Base-by-base conservation (phyloP, 2,329 filamentous ascomycete species). In the Colletotrichum sp. region DNA sequence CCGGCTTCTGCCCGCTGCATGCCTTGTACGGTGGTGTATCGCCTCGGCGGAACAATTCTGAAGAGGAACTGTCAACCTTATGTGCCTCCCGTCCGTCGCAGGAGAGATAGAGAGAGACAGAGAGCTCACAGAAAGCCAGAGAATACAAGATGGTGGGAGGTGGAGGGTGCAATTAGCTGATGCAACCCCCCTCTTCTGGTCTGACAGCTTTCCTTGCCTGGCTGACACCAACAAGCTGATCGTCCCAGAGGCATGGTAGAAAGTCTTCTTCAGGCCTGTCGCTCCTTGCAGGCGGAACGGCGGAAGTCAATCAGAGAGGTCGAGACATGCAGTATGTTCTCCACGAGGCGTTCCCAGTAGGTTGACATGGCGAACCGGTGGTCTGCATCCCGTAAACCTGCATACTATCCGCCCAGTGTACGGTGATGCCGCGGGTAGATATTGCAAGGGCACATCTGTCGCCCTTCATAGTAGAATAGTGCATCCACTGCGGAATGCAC, bases 271-370 rank as follows among this genome's bases (percentile, higher is more conserved):
- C 74, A 44, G 36, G 55, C 69, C 26, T 57, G 36, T 57, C 69
- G 44, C 72, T 72, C 72, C 72, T 64, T 76, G 77, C 77, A 77
- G 68, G 39, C 69, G 77, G 77, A 63, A 77, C 59, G 36, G 55
- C 75, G 77, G 77, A 68, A 77, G 39, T 36, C 49, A 32, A 69
- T 15, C 75, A 77, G 77, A 76, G 39, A 77, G 69, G 72, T 62
- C 63, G 49, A 59, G n/a, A 57, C 28, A 57, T 72, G 65, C 74
- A 76, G 60, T 32, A 60, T 21, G n/a, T 52, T 75, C 71, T 75
- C 65, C 67, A 71, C 66, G 13, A 76, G 49, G 75, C 60, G 72
- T 57, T 68, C 39, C 21, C 71, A 63, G 44, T 36, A 67, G 52
- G 52, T 66, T 15, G 32, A 55, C 65, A 36, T 49, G 21, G 52